Percentiles rank a stretch among this genome's conserved stretches.
phyloP scores from a whole-genome alignment of 2,329 filamentous ascomycete genomes.

The Onygenales sp. region DNA sequence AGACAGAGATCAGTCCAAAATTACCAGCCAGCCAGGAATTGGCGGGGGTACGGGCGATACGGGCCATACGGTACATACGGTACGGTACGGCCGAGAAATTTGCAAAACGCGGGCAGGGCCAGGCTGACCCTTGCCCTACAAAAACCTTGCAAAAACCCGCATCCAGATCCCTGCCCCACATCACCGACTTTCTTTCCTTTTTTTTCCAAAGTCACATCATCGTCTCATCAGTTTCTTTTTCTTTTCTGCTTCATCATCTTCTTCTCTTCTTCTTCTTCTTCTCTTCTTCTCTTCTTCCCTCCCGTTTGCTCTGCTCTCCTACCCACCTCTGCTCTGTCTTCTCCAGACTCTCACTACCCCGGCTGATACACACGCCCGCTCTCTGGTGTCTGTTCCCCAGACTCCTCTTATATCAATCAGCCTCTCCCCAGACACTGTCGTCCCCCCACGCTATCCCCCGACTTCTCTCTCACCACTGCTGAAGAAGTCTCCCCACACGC shows the following conservation, averaged over 20 bases:
- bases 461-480: neutral
- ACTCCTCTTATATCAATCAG: constrained; percentile 3
- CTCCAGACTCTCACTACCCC: constrained; percentile 2
- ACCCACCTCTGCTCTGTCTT: constrained; percentile 12
- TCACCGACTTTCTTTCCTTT: neutral
- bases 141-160: neutral
- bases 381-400: no score
- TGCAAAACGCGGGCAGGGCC: no score
- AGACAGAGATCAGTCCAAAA: no score
- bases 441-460: constrained; percentile 15
- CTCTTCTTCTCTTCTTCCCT: constrained; percentile 19
- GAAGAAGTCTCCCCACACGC: no score
- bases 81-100: no score
- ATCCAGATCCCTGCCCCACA: constrained; percentile 1
- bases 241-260: neutral
- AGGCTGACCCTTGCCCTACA: no score
- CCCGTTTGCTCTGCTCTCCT: constrained; percentile 18
- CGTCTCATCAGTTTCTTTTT: neutral
- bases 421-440: constrained; percentile 17
- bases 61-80: no score
- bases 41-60: no score
- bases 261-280: constrained; percentile 15
- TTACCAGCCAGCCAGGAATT: no score
- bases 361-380: no score
- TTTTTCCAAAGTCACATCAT: neutral